These are phyloP conservation scores for Citrus unshiu DNA, from an alignment of 345 rosid species.

Conservation along the genomic window DNA sequence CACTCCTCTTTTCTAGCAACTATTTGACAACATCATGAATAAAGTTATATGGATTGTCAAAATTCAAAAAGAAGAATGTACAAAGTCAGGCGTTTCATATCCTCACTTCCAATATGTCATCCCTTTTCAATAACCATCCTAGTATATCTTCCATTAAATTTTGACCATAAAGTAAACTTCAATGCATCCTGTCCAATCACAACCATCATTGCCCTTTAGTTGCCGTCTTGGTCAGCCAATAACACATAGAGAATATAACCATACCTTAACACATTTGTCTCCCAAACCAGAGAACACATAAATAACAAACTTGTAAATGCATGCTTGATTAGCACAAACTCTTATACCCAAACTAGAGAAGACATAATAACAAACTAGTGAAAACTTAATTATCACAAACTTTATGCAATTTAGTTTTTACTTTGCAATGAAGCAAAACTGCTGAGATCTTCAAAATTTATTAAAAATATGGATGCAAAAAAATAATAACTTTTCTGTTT, in stretches of 20 bases:
- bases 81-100: background rate
- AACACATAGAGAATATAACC: background rate
- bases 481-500: background rate
- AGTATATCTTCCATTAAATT: background rate
- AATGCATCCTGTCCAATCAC: background rate
- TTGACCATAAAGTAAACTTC: background rate
- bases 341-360: background rate
- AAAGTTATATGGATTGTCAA: background rate
- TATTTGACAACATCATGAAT: background rate
- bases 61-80: background rate
- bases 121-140: background rate
- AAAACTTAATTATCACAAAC: background rate
- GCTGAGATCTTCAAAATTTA: background rate
- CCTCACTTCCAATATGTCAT: background rate
- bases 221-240: background rate
- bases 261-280: background rate
- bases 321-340: background rate
- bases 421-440: background rate
- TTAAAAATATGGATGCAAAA: background rate
- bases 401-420: background rate
- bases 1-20: background rate
- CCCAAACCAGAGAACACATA: background rate
- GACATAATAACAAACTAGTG: background rate
- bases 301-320: background rate
- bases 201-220: background rate